phyloP scores from a whole-genome alignment of 306 rosid genomes.

The Acacia melanoxylon region DNA sequence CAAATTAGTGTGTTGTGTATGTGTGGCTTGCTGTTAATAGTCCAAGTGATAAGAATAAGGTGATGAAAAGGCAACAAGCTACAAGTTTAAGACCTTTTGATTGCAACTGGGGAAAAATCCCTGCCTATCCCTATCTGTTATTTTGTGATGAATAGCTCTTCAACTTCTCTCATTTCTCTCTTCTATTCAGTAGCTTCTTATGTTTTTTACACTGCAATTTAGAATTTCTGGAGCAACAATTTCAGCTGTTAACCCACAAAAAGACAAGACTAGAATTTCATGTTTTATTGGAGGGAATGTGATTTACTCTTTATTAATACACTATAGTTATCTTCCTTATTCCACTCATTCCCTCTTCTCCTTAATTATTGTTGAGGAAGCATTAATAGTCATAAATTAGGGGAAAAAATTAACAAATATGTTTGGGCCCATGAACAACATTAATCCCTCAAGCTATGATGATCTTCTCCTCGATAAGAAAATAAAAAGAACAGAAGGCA shows the following conservation, averaged over 20 bases:
- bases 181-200: background rate
- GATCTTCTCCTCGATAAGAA: too few species aligned
- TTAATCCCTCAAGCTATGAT: too few species aligned
- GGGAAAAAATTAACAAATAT: too few species aligned
- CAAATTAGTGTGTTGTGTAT: background rate
- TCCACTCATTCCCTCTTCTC: too few species aligned
- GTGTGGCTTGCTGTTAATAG: background rate
- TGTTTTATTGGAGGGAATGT: background rate
- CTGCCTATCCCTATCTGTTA: background rate
- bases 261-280: background rate
- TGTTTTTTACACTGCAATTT: too few species aligned
- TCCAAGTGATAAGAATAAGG: background rate
- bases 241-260: background rate
- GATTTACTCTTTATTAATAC: too few species aligned
- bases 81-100: background rate
- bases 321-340: too few species aligned
- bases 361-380: too few species aligned
- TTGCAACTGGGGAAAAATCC: background rate
- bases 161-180: background rate
- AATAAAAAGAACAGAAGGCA: too few species aligned
- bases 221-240: background rate
- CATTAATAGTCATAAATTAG: too few species aligned
- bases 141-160: background rate
- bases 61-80: background rate
- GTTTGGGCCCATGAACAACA: too few species aligned